These are phyloP conservation scores for Neonectria punicea DNA, from an alignment of 2,329 filamentous ascomycete species.

Conservation along the genomic window DNA sequence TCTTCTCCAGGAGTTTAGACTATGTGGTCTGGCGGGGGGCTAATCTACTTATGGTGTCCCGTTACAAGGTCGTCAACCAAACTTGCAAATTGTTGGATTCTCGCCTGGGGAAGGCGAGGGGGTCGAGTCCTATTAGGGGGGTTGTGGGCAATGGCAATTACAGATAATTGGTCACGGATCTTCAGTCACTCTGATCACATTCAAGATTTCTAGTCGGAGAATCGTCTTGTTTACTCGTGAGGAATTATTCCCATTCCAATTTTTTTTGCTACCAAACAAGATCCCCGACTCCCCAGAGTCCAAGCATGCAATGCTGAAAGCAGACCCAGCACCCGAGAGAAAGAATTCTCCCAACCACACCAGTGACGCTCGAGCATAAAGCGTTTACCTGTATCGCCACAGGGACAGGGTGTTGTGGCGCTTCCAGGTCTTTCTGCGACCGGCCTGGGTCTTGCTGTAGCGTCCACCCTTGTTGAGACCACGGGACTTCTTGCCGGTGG, in stretches of 20 bases:
- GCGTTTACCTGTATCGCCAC: constrained; percentile 91
- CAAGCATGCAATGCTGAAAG: constrained; percentile 47
- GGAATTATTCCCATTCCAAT: constrained; percentile 48
- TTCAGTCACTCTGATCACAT: constrained; percentile 1
- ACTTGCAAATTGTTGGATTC: neutral
- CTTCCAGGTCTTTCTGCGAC: constrained; percentile 99
- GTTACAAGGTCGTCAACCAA: no score
- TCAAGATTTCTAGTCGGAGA: constrained; percentile 31
- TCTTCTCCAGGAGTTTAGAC: neutral
- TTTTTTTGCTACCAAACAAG: constrained; percentile 45
- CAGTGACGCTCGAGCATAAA: constrained; percentile 26
- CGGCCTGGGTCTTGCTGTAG: constrained; percentile 98
- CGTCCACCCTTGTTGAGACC: constrained; percentile 99
- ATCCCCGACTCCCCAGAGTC: constrained; percentile 47
- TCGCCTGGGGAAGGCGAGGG: neutral
- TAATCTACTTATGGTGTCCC: neutral
- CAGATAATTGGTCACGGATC: no score
- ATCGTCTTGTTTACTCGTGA: constrained; percentile 41
- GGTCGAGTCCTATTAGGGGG: neutral
- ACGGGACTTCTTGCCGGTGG: constrained; percentile 99
- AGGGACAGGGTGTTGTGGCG: constrained; percentile 99
- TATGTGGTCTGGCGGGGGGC: neutral
- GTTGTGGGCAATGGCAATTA: neutral
- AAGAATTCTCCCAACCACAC: constrained; percentile 34
- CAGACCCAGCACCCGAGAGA: constrained; percentile 42